These are phyloP conservation scores for Neofusicoccum sp. DNA, from an alignment of 2,329 filamentous ascomycete genomes.

Conservation along the genomic window DNA sequence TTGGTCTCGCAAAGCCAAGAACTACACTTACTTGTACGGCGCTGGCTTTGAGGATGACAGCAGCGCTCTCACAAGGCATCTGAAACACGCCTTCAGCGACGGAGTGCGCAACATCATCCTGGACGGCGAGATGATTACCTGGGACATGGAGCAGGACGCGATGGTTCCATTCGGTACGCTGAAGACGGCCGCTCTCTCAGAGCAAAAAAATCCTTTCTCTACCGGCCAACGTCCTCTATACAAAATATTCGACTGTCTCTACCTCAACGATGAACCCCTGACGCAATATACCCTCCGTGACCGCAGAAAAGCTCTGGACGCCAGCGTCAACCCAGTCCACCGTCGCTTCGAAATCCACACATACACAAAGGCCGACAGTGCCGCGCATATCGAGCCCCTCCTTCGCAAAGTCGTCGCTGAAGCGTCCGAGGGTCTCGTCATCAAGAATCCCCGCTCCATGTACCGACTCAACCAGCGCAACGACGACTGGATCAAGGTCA, in stretches of 20 bases:
- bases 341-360: constrained; percentile 81
- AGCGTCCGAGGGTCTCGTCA: constrained; percentile 82
- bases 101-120: constrained; percentile 84
- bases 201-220: constrained; percentile 69
- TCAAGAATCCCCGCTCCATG: constrained; percentile 87
- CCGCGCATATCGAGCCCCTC: constrained; percentile 72
- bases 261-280: constrained; percentile 76
- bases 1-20: constrained; percentile 94
- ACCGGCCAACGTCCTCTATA: constrained; percentile 73
- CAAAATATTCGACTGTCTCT: constrained; percentile 86
- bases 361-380: constrained; percentile 63
- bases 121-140: constrained; percentile 98
- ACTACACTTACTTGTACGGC: constrained; percentile 94
- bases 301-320: constrained; percentile 70
- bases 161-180: constrained; percentile 88
- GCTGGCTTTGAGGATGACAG: constrained; percentile 69
- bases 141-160: constrained; percentile 82
- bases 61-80: constrained; percentile 74
- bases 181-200: constrained; percentile 82
- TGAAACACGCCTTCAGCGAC: constrained; percentile 72
- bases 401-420: constrained; percentile 82
- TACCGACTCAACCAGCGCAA: constrained; percentile 88
- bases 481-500: constrained; percentile 97
- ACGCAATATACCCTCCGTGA: constrained; percentile 82
- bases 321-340: constrained; percentile 66